phyloP scores from a whole-genome alignment of 192 early-diverging fungal species.

The Podila verticillata region DNA sequence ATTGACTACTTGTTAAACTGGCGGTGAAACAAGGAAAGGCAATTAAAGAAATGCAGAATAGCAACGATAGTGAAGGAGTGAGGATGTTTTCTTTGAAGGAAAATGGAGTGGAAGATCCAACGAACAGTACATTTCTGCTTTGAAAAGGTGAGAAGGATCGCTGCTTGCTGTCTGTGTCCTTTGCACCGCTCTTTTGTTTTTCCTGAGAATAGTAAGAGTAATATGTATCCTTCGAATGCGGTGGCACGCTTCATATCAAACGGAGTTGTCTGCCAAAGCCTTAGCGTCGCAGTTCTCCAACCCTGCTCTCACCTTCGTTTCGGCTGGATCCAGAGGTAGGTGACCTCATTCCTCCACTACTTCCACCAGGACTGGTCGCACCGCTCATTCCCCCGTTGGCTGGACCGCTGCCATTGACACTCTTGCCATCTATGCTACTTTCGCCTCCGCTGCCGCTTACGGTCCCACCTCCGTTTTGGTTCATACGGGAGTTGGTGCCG shows the following conservation, averaged over 20 bases:
- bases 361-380: slow-evolving; percentile 1
- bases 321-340: slow-evolving; percentile 19
- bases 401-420: not conserved
- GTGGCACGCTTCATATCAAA: not conserved
- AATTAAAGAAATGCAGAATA: too few species aligned
- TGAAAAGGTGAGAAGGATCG: too few species aligned
- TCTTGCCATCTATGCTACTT: not conserved
- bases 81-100: too few species aligned
- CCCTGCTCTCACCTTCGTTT: slow-evolving; percentile 45
- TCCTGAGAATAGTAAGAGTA: not conserved
- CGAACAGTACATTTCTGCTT: too few species aligned
- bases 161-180: too few species aligned
- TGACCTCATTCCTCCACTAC: slow-evolving; percentile 3
- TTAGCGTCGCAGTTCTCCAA: slow-evolving; percentile 18
- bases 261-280: not conserved
- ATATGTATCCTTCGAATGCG: not conserved
- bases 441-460: not conserved
- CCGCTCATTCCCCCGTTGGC: not conserved
- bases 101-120: too few species aligned
- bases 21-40: too few species aligned
- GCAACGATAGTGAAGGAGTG: too few species aligned
- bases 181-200: too few species aligned
- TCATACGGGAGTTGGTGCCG: not conserved
- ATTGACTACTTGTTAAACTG: too few species aligned
- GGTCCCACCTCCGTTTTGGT: not conserved